phyloP scores from a whole-genome alignment of 495 filamentous ascomycete species.

The Aspergillus mulundensis region DNA sequence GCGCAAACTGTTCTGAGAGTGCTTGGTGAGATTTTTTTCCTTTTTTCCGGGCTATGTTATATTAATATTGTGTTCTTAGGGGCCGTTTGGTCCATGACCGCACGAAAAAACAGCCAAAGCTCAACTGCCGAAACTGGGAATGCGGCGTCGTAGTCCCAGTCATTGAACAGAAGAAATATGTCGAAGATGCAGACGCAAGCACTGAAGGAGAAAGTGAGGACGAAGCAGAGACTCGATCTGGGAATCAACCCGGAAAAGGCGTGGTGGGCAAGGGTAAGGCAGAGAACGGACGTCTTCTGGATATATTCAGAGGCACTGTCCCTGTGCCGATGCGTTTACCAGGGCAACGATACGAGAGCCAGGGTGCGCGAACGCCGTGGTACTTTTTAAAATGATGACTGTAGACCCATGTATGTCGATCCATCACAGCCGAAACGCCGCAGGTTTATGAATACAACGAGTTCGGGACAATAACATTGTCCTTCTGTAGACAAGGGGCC shows the following conservation, averaged over 20 bases:
- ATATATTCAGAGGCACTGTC: constrained; percentile 53
- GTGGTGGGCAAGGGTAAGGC: background rate
- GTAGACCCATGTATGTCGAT: background rate
- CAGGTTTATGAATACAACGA: background rate
- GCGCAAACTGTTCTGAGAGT: constrained; percentile 85
- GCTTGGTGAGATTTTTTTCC: constrained; percentile 64
- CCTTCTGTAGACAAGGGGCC: background rate
- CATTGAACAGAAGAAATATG: constrained; percentile 8
- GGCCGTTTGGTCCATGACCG: constrained; percentile 69
- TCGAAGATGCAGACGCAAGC: background rate
- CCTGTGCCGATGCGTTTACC: constrained; percentile 73
- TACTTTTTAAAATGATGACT: constrained; percentile 32
- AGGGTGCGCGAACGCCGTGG: constrained; percentile 48
- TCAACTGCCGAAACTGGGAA: constrained; percentile 94
- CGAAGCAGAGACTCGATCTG: background rate
- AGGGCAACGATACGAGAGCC: constrained; percentile 40
- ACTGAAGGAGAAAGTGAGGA: background rate
- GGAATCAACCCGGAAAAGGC: background rate
- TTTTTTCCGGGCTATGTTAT: background rate
- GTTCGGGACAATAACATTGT: background rate
- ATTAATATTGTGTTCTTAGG: constrained; percentile 35
- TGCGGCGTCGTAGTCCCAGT: constrained; percentile 76
- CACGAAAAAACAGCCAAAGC: constrained; percentile 56
- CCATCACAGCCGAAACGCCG: background rate
- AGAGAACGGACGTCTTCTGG: constrained; percentile 15